Evolutionary conservation across 345 rosid species (phyloP).

Genomic region (Eucalyptus tenuipes): DNA sequence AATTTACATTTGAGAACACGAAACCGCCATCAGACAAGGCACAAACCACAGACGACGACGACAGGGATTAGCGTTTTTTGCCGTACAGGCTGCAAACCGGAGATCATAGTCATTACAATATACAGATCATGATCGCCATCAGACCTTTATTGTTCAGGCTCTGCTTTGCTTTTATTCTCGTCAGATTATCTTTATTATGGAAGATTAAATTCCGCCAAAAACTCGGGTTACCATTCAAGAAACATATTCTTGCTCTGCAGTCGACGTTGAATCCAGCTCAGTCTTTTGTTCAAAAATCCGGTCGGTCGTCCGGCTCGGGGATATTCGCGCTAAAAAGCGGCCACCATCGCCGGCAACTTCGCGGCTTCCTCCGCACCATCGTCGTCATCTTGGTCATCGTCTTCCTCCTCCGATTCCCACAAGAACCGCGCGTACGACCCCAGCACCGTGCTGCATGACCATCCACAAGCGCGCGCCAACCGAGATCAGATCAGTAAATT

Average conservation of each 20-base stretch:
- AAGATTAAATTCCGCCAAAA: background rate
- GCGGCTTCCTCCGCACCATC: background rate
- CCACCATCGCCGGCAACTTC: constrained; percentile 21
- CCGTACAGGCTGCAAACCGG: background rate
- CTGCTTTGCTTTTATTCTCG: background rate
- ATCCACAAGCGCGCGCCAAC: background rate
- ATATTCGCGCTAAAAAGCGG: background rate
- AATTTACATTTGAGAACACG: background rate
- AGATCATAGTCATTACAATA: background rate
- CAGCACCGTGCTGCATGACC: constrained; percentile 45
- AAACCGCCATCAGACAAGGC: background rate
- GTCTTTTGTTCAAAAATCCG: background rate
- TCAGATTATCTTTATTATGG: background rate
- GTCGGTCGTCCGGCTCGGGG: background rate
- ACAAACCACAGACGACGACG: background rate
- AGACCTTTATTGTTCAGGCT: background rate
- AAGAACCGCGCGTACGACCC: constrained; percentile 79
- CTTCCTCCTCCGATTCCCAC: constrained; percentile 82
- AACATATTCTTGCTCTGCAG: background rate
- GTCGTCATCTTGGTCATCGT: constrained; percentile 3
- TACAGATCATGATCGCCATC: background rate
- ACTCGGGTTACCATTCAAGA: background rate
- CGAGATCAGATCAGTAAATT: background rate
- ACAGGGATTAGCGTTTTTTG: background rate
- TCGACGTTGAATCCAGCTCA: background rate